A percentile compares a stretch with the other conserved stretches of the same genome.
phyloP scores from a whole-genome alignment of 1,284 basidiomycete genomes.

The Boletus holoroseus region DNA sequence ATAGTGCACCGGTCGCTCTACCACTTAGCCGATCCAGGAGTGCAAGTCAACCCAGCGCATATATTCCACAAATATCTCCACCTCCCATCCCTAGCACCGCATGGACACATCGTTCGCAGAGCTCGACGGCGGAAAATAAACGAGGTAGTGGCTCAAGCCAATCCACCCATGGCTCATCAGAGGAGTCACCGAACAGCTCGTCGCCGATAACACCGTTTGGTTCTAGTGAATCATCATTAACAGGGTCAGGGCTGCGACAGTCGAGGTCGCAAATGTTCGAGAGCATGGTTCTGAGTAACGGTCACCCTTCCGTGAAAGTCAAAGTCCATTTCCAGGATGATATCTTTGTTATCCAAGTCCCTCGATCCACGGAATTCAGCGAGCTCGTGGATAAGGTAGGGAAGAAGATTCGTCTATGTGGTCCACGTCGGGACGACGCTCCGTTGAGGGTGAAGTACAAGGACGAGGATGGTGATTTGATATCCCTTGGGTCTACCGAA shows the following conservation, averaged over 20 bases:
- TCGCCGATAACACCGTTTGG: slow-evolving; percentile 81
- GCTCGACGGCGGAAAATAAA: slow-evolving; percentile 52
- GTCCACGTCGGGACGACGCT: slow-evolving; percentile 66
- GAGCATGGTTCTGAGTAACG: slow-evolving; percentile 31
- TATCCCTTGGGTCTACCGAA: slow-evolving; percentile 80
- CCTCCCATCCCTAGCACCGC: slow-evolving; percentile 55
- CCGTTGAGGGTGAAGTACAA: slow-evolving; percentile 82
- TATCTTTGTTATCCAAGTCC: slow-evolving; percentile 87
- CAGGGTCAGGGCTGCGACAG: slow-evolving; percentile 48
- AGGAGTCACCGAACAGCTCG: slow-evolving; percentile 73
- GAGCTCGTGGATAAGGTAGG: slow-evolving; percentile 87
- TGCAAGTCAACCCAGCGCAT: slow-evolving; percentile 68
- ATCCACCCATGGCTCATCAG: slow-evolving; percentile 67
- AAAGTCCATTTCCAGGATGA: slow-evolving; percentile 88
- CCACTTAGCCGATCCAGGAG: slow-evolving; percentile 58
- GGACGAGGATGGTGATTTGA: slow-evolving; percentile 88
- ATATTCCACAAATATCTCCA: slow-evolving; percentile 50
- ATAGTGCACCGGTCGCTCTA: slow-evolving; percentile 25
- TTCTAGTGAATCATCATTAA: slow-evolving; percentile 74
- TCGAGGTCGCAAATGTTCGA: slow-evolving; percentile 52
- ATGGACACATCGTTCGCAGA: slow-evolving; percentile 48
- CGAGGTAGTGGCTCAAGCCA: slow-evolving; percentile 76
- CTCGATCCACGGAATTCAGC: slow-evolving; percentile 67
- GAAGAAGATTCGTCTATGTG: slow-evolving; percentile 87
- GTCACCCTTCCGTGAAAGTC: slow-evolving; percentile 60